Evolutionary conservation across 2,329 filamentous ascomycete species (phyloP).

Genomic region (Xenosphaeropsis pyriputrescens): DNA sequence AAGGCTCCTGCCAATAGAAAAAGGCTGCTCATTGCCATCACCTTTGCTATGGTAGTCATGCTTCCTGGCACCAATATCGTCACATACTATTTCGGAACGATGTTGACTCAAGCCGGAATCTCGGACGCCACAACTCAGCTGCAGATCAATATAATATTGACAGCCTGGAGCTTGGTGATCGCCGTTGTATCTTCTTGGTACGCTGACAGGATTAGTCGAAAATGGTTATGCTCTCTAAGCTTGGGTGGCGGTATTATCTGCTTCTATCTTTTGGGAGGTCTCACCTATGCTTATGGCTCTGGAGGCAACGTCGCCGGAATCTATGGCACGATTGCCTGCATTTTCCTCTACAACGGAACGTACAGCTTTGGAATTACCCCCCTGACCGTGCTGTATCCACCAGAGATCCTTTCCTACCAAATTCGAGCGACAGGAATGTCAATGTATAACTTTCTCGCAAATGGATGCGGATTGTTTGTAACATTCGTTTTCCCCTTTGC

Average conservation of each 20-base stretch:
- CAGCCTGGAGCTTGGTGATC: constrained; percentile 16
- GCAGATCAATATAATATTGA: constrained; percentile 14
- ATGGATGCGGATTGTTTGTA: constrained; percentile 8
- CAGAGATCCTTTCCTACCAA: constrained; percentile 25
- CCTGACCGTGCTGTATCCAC: constrained; percentile 27
- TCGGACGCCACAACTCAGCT: constrained; percentile 7
- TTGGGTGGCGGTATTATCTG: constrained; percentile 16
- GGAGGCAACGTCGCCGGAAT: constrained; percentile 8
- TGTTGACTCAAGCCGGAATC: constrained; percentile 12
- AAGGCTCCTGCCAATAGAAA: constrained; percentile 4
- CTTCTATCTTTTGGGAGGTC: constrained; percentile 32
- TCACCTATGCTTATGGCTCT: constrained; percentile 19
- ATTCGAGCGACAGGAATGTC: constrained; percentile 17
- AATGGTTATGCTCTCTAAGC: constrained; percentile 16
- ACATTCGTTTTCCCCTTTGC: constrained; percentile 6
- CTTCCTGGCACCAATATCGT: constrained; percentile 8
- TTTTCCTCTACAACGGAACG: constrained; percentile 33
- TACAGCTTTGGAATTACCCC: constrained; percentile 27
- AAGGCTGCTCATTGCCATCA: constrained; percentile 5
- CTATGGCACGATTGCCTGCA: constrained; percentile 27
- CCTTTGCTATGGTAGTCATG: constrained; percentile 2
- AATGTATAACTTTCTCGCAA: constrained; percentile 15
- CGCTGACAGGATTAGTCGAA: constrained; percentile 23
- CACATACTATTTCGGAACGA: constrained; percentile 21
- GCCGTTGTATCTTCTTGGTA: constrained; percentile 15